phyloP scores from a whole-genome alignment of 1,139 yeast genomes.

The Candida pseudoviswanathii region DNA sequence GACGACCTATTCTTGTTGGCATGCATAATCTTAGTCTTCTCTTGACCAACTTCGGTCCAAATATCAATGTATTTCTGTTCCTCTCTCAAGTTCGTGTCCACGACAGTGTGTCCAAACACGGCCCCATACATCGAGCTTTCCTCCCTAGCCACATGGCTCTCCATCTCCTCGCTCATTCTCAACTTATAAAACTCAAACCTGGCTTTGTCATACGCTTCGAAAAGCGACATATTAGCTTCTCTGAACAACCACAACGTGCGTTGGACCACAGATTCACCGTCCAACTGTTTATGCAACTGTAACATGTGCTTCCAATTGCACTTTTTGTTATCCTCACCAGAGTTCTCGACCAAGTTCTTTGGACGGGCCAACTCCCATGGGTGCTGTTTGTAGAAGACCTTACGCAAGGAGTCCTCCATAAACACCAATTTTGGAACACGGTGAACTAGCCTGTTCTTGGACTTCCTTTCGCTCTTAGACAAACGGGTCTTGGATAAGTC shows the following conservation, averaged over 20 bases:
- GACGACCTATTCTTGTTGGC: constrained; percentile 41
- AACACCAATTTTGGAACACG: constrained; percentile 65
- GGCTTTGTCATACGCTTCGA: constrained; percentile 81
- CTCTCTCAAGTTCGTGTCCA: constrained; percentile 67
- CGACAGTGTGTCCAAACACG: constrained; percentile 53
- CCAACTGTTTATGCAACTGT: constrained; percentile 73
- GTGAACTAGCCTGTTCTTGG: constrained; percentile 38
- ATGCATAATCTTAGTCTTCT: constrained; percentile 51
- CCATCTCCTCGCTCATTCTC: constrained; percentile 82
- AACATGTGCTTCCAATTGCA: constrained; percentile 79
- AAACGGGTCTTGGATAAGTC: constrained; percentile 46
- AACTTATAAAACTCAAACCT: constrained; percentile 84
- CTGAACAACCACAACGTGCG: constrained; percentile 75
- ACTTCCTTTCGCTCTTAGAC: constrained; percentile 23
- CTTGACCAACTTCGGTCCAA: constrained; percentile 75
- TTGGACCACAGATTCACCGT: constrained; percentile 94
- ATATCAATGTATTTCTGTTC: constrained; percentile 72
- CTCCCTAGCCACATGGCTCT: constrained; percentile 73
- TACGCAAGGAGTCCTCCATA: constrained; percentile 82
- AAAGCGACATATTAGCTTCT: constrained; percentile 22
- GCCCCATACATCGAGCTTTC: constrained; percentile 88
- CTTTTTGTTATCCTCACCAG: constrained; percentile 53
- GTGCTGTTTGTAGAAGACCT: constrained; percentile 84
- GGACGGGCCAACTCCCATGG: constrained; percentile 99
- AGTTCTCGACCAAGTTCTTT: constrained; percentile 77